Evolutionary conservation across 768 basidiomycete genomes (phyloP), one percentile per base, ranked within the genome.

Genomic region (Daedalea quercina): DNA sequence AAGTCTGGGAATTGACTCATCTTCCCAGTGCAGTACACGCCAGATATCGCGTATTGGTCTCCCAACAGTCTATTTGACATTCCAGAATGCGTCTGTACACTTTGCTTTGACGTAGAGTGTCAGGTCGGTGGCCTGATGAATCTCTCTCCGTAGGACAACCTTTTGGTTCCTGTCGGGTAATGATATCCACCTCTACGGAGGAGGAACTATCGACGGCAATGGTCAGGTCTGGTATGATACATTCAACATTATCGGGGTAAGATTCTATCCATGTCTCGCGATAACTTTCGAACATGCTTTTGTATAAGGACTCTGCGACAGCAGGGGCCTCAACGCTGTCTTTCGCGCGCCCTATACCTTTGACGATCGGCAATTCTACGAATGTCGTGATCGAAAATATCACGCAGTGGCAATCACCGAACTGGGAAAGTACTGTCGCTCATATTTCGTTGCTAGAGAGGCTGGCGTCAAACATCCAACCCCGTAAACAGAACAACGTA

Each of bases 141-240:
- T 8, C 34, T 2, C 6, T 31, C 4, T 11, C 4, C 28, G 28
- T 17, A 73, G 72, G 13, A 68, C 72, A 6, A 73, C 73, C 3
- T 71, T 66, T 54, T 75, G 71, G 72, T 69, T 71, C 55, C 61
- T 72, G 8, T 69, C 69, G 4, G 71, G 71, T 0, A 55, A 69
- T 42, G 63, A 69, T 53, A 59, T 70, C 47, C 65, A 68, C 50
- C 55, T 71, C 42, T 71, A 73, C 52, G 75, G 76, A 37, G 74
- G 75, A 40, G 76, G 76, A 31, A 72, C 71, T 17, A 66, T 78
- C 47, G 74, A 77, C 63, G 74, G 68, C 43, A 76, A 75, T 45
- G 75, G 76, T 6, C 76, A 77, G 56, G 68, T 71, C 26, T 74
- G 75, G 68, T 69, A 63, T 60, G 67, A 69, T 50, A 57, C 62